Percentiles rank a stretch among this genome's conserved stretches.
Conservation (phyloP, 176 grass and related monocot genomes). For the Cenchrus fungigraminus region DNA sequence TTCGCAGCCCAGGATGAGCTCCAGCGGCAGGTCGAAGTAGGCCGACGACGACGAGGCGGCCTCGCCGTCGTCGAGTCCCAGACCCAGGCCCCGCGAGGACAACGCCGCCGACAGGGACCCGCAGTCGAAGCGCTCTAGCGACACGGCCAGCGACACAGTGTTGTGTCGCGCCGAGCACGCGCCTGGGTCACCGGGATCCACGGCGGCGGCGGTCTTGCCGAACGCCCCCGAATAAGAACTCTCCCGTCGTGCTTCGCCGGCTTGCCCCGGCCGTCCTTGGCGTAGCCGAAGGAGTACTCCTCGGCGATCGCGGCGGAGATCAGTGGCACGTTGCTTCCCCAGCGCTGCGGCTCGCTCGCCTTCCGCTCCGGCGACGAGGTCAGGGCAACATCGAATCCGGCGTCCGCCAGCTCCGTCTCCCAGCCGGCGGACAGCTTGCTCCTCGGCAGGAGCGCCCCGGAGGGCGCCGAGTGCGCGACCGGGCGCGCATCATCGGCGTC, state of each 20-base stretch:
- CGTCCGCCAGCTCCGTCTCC: not conserved
- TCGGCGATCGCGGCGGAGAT: constrained; percentile 25
- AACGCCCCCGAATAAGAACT: not conserved
- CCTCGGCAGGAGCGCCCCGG: not conserved
- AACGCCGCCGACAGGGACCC: constrained; percentile 45
- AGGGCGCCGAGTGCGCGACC: not conserved
- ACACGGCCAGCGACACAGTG: constrained; percentile 54
- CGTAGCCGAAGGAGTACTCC: constrained; percentile 32
- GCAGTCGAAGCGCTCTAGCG: constrained; percentile 73
- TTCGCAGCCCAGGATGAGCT: constrained; percentile 56
- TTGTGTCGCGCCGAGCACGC: constrained; percentile 41
- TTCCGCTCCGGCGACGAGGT: constrained; percentile 38
- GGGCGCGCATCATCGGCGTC: constrained; percentile 14
- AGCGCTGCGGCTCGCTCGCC: constrained; percentile 46
- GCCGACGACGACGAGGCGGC: constrained; percentile 8
- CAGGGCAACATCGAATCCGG: constrained; percentile 33
- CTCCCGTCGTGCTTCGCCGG: not conserved
- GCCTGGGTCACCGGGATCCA: constrained; percentile 10
- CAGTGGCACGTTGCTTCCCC: constrained; percentile 52
- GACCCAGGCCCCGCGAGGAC: constrained; percentile 14
- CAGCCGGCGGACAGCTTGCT: constrained; percentile 16
- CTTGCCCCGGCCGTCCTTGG: constrained; percentile 24
- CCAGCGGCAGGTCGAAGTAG: constrained; percentile 77
- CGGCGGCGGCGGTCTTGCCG: not conserved
- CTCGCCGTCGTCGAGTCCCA: constrained; percentile 30